phyloP scores from a whole-genome alignment of 1,284 basidiomycete species.

The Acaromyces ingoldii region DNA sequence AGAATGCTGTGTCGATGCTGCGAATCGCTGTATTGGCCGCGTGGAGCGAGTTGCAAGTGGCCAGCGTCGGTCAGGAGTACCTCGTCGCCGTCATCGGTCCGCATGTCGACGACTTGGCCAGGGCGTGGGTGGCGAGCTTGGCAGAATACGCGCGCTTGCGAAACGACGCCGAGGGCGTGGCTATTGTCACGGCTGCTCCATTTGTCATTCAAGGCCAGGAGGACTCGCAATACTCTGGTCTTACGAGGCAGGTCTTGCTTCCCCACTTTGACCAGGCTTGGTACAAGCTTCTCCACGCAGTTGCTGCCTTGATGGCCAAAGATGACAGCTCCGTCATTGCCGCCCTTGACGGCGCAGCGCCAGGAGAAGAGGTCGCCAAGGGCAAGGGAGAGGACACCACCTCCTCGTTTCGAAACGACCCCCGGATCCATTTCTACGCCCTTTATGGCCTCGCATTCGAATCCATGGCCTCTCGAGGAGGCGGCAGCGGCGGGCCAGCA shows the following conservation, averaged over 20 bases:
- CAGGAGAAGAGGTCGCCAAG: conserved; percentile 55
- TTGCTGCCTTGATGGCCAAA: conserved; percentile 71
- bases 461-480: conserved; percentile 67
- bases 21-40: conserved; percentile 88
- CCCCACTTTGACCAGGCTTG: conserved; percentile 68
- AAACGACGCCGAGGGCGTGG: conserved; percentile 67
- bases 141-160: conserved; percentile 84
- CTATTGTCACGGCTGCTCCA: background rate
- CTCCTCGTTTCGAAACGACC: conserved; percentile 56
- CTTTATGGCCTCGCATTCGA: conserved; percentile 91
- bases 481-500: conserved; percentile 45
- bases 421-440: conserved; percentile 76
- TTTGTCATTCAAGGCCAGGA: conserved; percentile 51
- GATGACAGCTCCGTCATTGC: conserved; percentile 66
- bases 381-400: conserved; percentile 25
- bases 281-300: conserved; percentile 77
- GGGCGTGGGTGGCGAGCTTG: conserved; percentile 81
- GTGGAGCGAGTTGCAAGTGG: conserved; percentile 88
- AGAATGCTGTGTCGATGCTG: conserved; percentile 91
- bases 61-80: conserved; percentile 69
- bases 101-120: conserved; percentile 67
- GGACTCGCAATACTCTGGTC: conserved; percentile 75
- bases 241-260: conserved; percentile 82
- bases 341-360: conserved; percentile 83
- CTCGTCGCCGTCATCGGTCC: conserved; percentile 77